These are phyloP conservation scores for Plasmodium vinckei DNA, from an alignment of 169 alveolate genomes.

Conservation along the genomic window DNA sequence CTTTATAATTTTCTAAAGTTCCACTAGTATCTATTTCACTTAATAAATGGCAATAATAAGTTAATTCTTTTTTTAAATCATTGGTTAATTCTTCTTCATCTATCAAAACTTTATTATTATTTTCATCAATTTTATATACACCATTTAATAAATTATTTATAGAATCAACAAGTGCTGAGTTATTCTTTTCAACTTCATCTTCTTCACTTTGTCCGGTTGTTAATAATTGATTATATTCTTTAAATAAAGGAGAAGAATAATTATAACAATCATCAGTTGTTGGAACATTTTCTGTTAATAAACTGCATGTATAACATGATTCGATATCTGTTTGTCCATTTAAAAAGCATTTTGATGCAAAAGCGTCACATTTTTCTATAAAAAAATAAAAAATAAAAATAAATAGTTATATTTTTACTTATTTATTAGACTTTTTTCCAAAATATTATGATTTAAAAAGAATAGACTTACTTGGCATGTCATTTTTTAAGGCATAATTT, in stretches of 20 bases:
- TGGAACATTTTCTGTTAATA: background rate
- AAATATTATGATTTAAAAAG: no score
- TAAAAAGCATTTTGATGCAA: conserved; percentile 13
- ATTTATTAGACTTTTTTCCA: background rate
- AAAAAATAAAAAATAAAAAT: background rate
- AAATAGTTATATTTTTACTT: background rate
- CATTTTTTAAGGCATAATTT: conserved; percentile 11
- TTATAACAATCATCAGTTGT: conserved; percentile 3
- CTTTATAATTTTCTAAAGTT: conserved; percentile 1
- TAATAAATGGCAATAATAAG: conserved; percentile 10
- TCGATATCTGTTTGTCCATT: conserved; percentile 46
- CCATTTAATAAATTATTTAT: conserved; percentile 1
- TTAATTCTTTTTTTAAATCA: background rate
- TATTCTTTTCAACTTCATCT: background rate
- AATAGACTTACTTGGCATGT: conserved; percentile 3
- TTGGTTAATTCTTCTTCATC: background rate
- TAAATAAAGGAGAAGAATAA: conserved; percentile 3
- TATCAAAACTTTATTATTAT: conserved; percentile 3
- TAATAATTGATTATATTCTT: background rate
- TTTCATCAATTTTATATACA: background rate
- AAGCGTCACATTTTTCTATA: conserved; percentile 11
- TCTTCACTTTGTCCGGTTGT: conserved; percentile 15
- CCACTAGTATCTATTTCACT: conserved; percentile 12
- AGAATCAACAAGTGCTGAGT: background rate
- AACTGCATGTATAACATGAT: conserved; percentile 20